These are phyloP conservation scores for Leishmania guyanensis DNA, from an alignment of 208 protist genomes.

Conservation along the genomic window DNA sequence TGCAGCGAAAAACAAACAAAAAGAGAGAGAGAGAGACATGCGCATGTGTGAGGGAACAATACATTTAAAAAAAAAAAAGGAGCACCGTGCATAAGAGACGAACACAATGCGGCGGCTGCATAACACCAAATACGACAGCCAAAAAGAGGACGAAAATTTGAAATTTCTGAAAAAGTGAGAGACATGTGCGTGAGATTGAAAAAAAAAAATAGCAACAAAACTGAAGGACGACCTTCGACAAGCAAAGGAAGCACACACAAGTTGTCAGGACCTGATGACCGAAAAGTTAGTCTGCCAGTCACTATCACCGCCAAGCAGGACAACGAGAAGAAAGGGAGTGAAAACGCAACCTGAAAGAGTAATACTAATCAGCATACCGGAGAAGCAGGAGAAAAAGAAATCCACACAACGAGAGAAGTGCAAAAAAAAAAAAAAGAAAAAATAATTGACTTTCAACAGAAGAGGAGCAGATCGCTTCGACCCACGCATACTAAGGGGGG, in stretches of 20 bases:
- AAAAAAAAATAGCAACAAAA: background rate
- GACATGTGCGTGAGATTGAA: background rate
- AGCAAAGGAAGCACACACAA: too few species aligned
- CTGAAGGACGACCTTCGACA: background rate
- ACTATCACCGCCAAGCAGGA: background rate
- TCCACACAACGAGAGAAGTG: background rate
- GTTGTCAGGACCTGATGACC: too few species aligned
- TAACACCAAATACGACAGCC: background rate
- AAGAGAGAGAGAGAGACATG: background rate
- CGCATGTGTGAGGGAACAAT: background rate
- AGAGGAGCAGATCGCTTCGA: background rate
- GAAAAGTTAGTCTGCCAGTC: background rate
- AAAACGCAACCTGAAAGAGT: background rate
- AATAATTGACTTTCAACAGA: background rate
- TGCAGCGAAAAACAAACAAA: conserved; percentile 5
- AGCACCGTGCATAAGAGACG: background rate
- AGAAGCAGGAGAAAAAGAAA: background rate
- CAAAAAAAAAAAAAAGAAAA: background rate
- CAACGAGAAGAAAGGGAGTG: background rate
- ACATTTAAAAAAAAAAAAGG: background rate
- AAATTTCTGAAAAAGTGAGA: background rate
- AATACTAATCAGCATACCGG: background rate
- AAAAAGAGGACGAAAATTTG: background rate
- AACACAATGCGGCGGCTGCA: background rate
- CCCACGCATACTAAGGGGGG: background rate